Conservation (phyloP, 345 rosid genomes). For the Psidium friedrichsthalianum region DNA sequence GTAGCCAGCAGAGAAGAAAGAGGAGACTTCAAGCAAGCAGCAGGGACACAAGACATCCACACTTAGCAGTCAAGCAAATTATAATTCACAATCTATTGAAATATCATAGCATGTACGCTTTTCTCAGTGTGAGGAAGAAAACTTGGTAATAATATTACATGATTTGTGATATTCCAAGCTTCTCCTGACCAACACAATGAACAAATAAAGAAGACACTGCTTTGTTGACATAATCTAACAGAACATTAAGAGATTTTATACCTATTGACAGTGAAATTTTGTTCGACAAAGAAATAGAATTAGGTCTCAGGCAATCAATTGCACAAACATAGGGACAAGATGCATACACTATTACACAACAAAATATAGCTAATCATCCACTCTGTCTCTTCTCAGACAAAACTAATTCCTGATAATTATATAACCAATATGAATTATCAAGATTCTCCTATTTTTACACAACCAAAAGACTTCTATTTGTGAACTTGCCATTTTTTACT, state of each 20-base stretch:
- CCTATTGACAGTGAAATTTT: not conserved
- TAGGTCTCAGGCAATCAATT: not conserved
- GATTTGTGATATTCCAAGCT: not conserved
- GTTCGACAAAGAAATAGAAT: not conserved
- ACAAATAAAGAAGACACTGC: not conserved
- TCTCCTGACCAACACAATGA: not conserved
- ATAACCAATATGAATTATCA: not conserved
- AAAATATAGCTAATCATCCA: not conserved
- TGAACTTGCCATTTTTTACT: not conserved
- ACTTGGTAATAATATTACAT: not conserved
- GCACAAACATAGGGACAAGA: not conserved
- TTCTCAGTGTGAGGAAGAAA: not conserved
- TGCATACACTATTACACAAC: not conserved
- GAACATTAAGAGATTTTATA: not conserved
- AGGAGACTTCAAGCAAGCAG: not conserved
- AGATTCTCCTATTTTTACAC: not conserved
- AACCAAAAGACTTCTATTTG: not conserved
- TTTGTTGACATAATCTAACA: not conserved
- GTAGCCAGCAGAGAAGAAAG: not conserved
- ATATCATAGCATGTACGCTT: not conserved
- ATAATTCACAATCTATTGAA: not conserved
- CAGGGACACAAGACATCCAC: not conserved
- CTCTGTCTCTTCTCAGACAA: not conserved
- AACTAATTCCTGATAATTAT: not conserved
- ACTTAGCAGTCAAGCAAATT: not conserved